Conservation (phyloP, 768 basidiomycete genomes). For the Amanita molliuscula region DNA sequence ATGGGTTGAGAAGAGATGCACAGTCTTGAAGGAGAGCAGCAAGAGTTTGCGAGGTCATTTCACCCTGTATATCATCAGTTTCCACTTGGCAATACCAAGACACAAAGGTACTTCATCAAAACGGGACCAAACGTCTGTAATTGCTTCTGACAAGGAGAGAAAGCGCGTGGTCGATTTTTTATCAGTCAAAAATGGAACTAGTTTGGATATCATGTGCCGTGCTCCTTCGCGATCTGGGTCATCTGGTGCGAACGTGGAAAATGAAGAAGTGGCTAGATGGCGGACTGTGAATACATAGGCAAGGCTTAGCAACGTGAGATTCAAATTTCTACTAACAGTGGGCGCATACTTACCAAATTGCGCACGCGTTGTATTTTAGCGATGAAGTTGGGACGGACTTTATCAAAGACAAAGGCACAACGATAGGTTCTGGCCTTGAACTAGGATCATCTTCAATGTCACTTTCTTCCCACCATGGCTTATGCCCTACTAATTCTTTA, state of each 20-base stretch:
- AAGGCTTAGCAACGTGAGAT: slow-evolving; percentile 29
- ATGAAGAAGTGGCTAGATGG: slow-evolving; percentile 46
- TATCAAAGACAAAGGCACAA: slow-evolving; percentile 34
- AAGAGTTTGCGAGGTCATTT: slow-evolving; percentile 31
- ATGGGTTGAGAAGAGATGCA: slow-evolving; percentile 40
- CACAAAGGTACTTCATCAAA: slow-evolving; percentile 36
- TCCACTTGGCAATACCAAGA: background rate
- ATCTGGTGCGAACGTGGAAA: slow-evolving; percentile 31
- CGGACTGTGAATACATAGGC: slow-evolving; percentile 63
- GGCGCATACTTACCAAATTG: slow-evolving; percentile 46
- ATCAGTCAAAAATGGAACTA: slow-evolving; percentile 58
- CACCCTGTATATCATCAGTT: slow-evolving; percentile 16
- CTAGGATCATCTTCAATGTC: slow-evolving; percentile 9
- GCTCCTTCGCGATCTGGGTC: slow-evolving; percentile 37
- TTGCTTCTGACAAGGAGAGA: slow-evolving; percentile 35
- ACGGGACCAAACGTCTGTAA: slow-evolving; percentile 61
- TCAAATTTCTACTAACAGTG: background rate
- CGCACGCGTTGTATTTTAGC: slow-evolving; percentile 60
- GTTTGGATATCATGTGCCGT: slow-evolving; percentile 32
- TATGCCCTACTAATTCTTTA: slow-evolving; percentile 36
- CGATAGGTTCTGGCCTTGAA: slow-evolving; percentile 37
- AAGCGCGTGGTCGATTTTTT: slow-evolving; percentile 47
- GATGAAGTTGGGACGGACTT: slow-evolving; percentile 26
- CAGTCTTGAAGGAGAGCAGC: slow-evolving; percentile 48
- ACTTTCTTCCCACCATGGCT: slow-evolving; percentile 67